Base-by-base conservation (phyloP, 306 rosid genomes). In the Hippophae tibetana region DNA sequence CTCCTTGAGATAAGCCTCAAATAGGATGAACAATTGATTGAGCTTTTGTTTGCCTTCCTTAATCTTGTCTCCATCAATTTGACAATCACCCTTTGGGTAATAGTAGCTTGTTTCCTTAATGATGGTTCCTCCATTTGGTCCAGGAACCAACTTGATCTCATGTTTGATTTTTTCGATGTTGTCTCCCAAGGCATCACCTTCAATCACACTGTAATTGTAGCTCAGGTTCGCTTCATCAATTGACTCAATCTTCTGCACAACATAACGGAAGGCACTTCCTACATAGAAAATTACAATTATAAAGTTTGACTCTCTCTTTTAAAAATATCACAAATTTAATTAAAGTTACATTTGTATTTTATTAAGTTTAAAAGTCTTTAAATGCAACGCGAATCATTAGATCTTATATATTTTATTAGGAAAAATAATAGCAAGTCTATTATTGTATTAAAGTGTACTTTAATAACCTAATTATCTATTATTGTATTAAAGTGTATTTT, bases 191-290 rank as follows among this genome's bases (percentile, higher is more conserved):
- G 55, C 65, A 43, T 65, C 81, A 0, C 86, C 86, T 60, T 78
- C 86, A 5, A 76, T 45, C 43, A 84, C 7, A 9, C 67, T 78
- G 65, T 76, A 78, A 18, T 42, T 65, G 64, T 68, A 84, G 1
- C 8, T 52, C 14, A 59, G 66, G 46, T 76, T 81, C 0, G 41
- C 72, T 9, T 48, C 46, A 38, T 84, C 90, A 26, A 78, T 1
- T 9, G 42, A 58, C 0, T 84, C 83, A 8, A 78, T 18, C 10
- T 18, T 48, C 6, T 48, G 5, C 14, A 31, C 38, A 2, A 31
- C 38, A 31, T 31, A 31, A 31, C 38, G 3, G 38, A 31, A 31
- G 3, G 4, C 38, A 31, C 38, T 31, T 31, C 4, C 38, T 31
- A 31, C 38, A 2, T 31, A 31, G 5, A 4, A 31, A 31, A 31